Conservation (phyloP, 352 stramenopile species). For the Globisporangium polare region DNA sequence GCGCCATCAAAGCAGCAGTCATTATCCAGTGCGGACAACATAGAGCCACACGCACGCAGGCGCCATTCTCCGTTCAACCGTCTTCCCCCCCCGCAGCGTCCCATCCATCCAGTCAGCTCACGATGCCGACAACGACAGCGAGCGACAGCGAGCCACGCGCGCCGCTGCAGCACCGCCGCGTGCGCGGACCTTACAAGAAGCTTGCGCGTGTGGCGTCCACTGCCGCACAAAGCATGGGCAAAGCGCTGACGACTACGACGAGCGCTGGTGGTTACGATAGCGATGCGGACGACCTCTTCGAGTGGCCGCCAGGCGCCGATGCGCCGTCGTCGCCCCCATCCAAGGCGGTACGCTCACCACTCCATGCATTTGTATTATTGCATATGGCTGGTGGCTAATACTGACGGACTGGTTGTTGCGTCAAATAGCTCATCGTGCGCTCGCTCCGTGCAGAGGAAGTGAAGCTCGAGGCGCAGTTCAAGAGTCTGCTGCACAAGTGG, state of each 20-base stretch:
- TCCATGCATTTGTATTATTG: background rate
- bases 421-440: background rate
- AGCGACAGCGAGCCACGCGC: background rate
- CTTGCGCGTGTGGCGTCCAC: too few species aligned
- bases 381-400: background rate
- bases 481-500: conserved; percentile 26
- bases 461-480: background rate
- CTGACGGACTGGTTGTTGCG: background rate
- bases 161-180: background rate
- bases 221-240: too few species aligned
- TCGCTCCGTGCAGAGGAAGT: conserved; percentile 1
- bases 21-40: too few species aligned
- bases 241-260: background rate
- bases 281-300: background rate
- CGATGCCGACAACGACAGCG: background rate
- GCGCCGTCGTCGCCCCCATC: background rate
- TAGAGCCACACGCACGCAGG: too few species aligned
- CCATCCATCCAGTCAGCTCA: too few species aligned
- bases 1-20: background rate
- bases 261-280: background rate
- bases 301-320: background rate
- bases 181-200: background rate
- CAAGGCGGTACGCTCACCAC: background rate
- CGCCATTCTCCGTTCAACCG: too few species aligned
- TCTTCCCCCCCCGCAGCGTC: too few species aligned